A percentile compares a stretch with the other conserved stretches of the same genome.
Conservation (phyloP, 1,139 yeast species). For the Pichia sp. region DNA sequence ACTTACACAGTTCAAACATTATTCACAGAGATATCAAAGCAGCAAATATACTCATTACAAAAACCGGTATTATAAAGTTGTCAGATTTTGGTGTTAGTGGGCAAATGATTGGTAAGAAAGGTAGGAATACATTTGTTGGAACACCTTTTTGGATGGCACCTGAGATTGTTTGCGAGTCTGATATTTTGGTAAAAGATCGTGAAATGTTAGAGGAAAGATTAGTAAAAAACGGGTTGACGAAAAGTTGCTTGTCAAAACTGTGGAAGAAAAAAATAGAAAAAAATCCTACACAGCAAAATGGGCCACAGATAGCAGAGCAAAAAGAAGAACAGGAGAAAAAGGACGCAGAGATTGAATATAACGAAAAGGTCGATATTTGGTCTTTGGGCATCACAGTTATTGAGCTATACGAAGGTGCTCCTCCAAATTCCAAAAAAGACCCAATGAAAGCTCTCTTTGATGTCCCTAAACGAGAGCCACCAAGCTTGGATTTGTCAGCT, state of each 20-base stretch:
- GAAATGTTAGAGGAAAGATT: constrained; percentile 7
- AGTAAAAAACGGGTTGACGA: constrained; percentile 6
- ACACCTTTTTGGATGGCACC: constrained; percentile 97
- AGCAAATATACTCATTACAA: constrained; percentile 42
- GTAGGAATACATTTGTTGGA: constrained; percentile 72
- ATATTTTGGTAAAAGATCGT: constrained; percentile 5
- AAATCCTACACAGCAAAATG: background rate
- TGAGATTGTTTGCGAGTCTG: constrained; percentile 45
- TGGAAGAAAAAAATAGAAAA: constrained; percentile 10
- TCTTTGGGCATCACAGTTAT: constrained; percentile 77
- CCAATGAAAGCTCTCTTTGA: constrained; percentile 70
- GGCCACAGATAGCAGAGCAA: background rate
- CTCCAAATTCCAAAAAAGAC: constrained; percentile 61
- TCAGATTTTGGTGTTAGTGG: constrained; percentile 75
- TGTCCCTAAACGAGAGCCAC: constrained; percentile 65
- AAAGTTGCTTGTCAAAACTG: constrained; percentile 5
- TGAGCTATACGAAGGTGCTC: constrained; percentile 64
- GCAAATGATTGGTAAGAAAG: constrained; percentile 54
- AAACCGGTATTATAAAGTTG: constrained; percentile 36
- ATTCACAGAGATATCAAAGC: constrained; percentile 51
- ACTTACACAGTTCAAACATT: constrained; percentile 34
- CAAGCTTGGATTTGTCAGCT: constrained; percentile 32
- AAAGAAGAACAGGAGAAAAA: background rate
- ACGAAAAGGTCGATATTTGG: constrained; percentile 84
- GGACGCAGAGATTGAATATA: constrained; percentile 39